phyloP scores from a whole-genome alignment of 1,139 yeast species.

The Scheffersomyces stambukii region DNA sequence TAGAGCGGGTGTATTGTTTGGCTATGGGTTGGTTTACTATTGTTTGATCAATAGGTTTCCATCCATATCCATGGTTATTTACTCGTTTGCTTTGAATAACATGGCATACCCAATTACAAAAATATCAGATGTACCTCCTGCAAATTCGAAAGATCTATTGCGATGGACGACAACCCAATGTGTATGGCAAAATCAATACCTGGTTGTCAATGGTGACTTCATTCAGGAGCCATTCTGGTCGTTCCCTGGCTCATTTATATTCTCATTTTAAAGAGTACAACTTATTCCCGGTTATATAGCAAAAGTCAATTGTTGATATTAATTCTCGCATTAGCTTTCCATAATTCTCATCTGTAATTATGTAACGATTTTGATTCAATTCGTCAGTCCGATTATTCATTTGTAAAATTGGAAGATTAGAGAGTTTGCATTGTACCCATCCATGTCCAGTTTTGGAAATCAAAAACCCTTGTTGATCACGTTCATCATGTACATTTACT shows the following conservation, averaged over 20 bases:
- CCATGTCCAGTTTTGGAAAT: slow-evolving; percentile 29
- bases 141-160: slow-evolving; percentile 16
- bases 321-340: slow-evolving; percentile 12
- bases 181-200: slow-evolving; percentile 21
- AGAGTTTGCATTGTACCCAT: slow-evolving; percentile 37
- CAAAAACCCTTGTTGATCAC: slow-evolving; percentile 13
- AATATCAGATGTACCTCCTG: slow-evolving; percentile 51
- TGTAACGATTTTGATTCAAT: slow-evolving; percentile 26
- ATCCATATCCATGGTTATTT: slow-evolving; percentile 43
- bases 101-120: slow-evolving; percentile 54
- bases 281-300: slow-evolving; percentile 21
- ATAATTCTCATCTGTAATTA: slow-evolving; percentile 12
- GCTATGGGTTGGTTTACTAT: slow-evolving; percentile 53
- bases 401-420: slow-evolving; percentile 35
- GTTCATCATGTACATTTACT: slow-evolving; percentile 12
- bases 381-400: slow-evolving; percentile 33
- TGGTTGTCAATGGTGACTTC: slow-evolving; percentile 6
- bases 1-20: slow-evolving; percentile 55
- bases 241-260: neutral
- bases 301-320: slow-evolving; percentile 21
- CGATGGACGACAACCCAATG: slow-evolving; percentile 31
- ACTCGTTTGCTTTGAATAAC: slow-evolving; percentile 53
- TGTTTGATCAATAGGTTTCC: slow-evolving; percentile 39
- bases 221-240: slow-evolving; percentile 3
- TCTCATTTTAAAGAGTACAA: slow-evolving; percentile 9